phyloP scores from a whole-genome alignment of 176 grass and related monocot genomes.

The Bothriochloa decipiens region DNA sequence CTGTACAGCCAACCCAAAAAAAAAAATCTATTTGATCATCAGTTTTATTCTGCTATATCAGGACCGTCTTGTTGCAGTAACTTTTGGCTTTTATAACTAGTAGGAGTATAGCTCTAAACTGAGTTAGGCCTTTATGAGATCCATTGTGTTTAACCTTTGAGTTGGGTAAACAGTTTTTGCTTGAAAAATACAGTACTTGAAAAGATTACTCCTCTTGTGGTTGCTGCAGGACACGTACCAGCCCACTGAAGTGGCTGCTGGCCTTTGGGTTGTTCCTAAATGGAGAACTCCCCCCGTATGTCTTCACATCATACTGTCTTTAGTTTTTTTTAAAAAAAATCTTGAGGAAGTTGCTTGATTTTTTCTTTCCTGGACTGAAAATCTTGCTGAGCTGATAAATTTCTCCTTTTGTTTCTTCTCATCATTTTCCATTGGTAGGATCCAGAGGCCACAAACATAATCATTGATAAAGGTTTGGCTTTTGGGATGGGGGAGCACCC shows the following conservation, averaged over 20 bases:
- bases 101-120: neutral
- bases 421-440: conserved; percentile 46
- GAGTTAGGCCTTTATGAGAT: neutral
- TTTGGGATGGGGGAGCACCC: conserved; percentile 93
- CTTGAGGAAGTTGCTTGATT: neutral
- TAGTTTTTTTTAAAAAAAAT: neutral
- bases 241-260: conserved; percentile 67
- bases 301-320: conserved; percentile 19
- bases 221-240: conserved; percentile 64
- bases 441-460: conserved; percentile 79
- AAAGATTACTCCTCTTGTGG: conserved; percentile 4
- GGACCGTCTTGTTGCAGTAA: neutral
- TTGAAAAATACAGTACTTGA: conserved; percentile 21
- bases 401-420: conserved; percentile 1
- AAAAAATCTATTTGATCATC: neutral
- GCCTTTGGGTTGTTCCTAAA: conserved; percentile 92
- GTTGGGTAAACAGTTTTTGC: neutral
- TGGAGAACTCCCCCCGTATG: conserved; percentile 83
- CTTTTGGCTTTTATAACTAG: neutral
- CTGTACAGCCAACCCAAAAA: neutral
- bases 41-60: neutral
- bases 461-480: conserved; percentile 88
- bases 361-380: neutral
- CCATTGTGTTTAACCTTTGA: neutral
- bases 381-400: conserved; percentile 15